Conservation (phyloP, 2,329 filamentous ascomycete genomes). For the Sporothrix pallida region DNA sequence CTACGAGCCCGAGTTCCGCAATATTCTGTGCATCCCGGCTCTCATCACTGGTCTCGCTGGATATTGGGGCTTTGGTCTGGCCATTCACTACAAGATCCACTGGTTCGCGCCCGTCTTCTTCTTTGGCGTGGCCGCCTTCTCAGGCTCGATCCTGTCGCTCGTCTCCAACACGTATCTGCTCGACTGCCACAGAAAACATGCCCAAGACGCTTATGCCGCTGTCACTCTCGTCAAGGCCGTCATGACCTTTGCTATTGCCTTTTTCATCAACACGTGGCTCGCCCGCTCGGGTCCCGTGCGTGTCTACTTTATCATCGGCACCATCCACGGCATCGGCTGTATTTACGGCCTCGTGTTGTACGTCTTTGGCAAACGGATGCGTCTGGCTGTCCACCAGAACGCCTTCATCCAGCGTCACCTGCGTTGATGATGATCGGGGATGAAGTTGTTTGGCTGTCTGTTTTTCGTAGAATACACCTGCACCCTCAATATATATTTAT, state of each 20-base stretch:
- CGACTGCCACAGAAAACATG: slow-evolving; percentile 35
- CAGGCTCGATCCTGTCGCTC: slow-evolving; percentile 15
- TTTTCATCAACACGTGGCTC: slow-evolving; percentile 33
- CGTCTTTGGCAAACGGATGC: slow-evolving; percentile 31
- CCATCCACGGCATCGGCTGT: slow-evolving; percentile 35
- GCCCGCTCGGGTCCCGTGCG: slow-evolving; percentile 28
- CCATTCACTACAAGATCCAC: slow-evolving; percentile 37
- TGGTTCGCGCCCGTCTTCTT: slow-evolving; percentile 36
- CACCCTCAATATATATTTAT: too few relatives aligned
- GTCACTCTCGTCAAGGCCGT: slow-evolving; percentile 27
- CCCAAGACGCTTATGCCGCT: slow-evolving; percentile 34
- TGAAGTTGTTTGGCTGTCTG: too few relatives aligned
- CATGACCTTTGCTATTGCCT: slow-evolving; percentile 35
- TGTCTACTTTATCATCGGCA: slow-evolving; percentile 36
- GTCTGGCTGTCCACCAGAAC: slow-evolving; percentile 31
- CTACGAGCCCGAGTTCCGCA: slow-evolving; percentile 53
- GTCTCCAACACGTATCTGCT: slow-evolving; percentile 30
- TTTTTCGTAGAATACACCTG: too few relatives aligned
- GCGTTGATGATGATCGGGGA: not conserved
- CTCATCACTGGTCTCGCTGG: slow-evolving; percentile 45
- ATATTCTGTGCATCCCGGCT: slow-evolving; percentile 47
- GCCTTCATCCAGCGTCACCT: slow-evolving; percentile 30
- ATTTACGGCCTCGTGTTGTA: slow-evolving; percentile 33
- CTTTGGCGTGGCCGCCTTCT: slow-evolving; percentile 23
- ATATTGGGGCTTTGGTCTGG: slow-evolving; percentile 48